These are phyloP conservation scores for Dictyostelium gargantuum DNA, from an alignment of 208 protist genomes.

Conservation along the genomic window DNA sequence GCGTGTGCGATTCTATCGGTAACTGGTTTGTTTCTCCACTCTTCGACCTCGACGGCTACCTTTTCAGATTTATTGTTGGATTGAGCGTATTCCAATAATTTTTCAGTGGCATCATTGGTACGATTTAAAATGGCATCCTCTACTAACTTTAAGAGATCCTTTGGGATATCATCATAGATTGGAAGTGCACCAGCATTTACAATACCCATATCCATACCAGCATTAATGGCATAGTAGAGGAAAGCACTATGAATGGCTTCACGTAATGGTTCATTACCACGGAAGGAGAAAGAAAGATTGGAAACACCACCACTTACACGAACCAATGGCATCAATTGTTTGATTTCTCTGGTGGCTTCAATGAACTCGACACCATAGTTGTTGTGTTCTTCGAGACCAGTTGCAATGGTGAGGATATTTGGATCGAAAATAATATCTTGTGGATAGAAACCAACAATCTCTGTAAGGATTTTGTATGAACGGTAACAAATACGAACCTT, in stretches of 20 bases:
- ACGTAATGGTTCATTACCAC: constrained; percentile 82
- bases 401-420: constrained; percentile 97
- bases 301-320: constrained; percentile 94
- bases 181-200: constrained; percentile 95
- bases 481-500: constrained; percentile 95
- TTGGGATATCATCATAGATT: constrained; percentile 94
- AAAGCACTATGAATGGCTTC: constrained; percentile 90
- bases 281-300: constrained; percentile 97
- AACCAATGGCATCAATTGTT: constrained; percentile 85
- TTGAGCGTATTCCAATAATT: constrained; percentile 89
- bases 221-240: constrained; percentile 84
- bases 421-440: constrained; percentile 97
- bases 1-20: constrained; percentile 91
- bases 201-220: constrained; percentile 97
- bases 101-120: constrained; percentile 88
- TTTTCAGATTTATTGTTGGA: constrained; percentile 8
- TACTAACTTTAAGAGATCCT: constrained; percentile 88
- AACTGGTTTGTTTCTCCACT: constrained; percentile 90
- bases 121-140: constrained; percentile 95
- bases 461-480: constrained; percentile 91
- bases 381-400: constrained; percentile 96
- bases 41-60: constrained; percentile 77
- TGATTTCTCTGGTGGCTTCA: constrained; percentile 90
- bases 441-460: constrained; percentile 87
- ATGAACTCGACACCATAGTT: constrained; percentile 96